Evolutionary conservation across 2,329 filamentous ascomycete genomes (phyloP).

Genomic region (Catunica adiposa): DNA sequence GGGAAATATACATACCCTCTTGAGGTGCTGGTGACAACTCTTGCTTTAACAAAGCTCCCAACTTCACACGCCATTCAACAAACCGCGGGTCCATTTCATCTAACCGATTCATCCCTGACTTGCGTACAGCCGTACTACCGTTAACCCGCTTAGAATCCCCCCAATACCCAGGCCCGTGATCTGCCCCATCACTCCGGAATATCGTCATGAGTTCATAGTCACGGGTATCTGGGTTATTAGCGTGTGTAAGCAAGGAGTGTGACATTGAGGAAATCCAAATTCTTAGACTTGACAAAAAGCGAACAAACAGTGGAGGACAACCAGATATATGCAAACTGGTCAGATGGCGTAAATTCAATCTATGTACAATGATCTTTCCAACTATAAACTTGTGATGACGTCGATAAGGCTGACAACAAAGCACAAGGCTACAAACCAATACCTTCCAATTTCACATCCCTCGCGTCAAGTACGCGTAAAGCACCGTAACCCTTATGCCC

Average conservation of each 20-base stretch:
- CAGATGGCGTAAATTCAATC: background rate
- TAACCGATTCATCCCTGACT: slow-evolving; percentile 26
- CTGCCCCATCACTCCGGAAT: slow-evolving; percentile 30
- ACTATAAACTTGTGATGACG: background rate
- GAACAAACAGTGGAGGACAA: background rate
- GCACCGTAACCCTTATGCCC: background rate
- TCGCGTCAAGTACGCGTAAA: background rate
- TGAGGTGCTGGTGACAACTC: slow-evolving; percentile 27
- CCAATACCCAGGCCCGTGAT: slow-evolving; percentile 30
- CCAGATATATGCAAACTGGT: background rate
- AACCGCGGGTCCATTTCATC: slow-evolving; percentile 28
- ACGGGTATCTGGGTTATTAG: slow-evolving; percentile 1
- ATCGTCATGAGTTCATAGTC: slow-evolving; percentile 27
- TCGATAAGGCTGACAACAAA: background rate
- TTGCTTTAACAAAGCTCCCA: slow-evolving; percentile 30
- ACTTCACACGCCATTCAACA: slow-evolving; percentile 29
- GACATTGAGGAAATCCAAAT: background rate
- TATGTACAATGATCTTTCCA: background rate
- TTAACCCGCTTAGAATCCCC: slow-evolving; percentile 19
- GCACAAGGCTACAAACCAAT: slow-evolving; percentile 10
- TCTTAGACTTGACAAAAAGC: background rate
- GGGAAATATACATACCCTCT: slow-evolving; percentile 18
- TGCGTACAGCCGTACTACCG: slow-evolving; percentile 21
- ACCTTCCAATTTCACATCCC: too few species aligned
- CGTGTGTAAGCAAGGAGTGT: too few species aligned